phyloP scores from a whole-genome alignment of 2,329 filamentous ascomycete genomes.

The Alternaria viburni region DNA sequence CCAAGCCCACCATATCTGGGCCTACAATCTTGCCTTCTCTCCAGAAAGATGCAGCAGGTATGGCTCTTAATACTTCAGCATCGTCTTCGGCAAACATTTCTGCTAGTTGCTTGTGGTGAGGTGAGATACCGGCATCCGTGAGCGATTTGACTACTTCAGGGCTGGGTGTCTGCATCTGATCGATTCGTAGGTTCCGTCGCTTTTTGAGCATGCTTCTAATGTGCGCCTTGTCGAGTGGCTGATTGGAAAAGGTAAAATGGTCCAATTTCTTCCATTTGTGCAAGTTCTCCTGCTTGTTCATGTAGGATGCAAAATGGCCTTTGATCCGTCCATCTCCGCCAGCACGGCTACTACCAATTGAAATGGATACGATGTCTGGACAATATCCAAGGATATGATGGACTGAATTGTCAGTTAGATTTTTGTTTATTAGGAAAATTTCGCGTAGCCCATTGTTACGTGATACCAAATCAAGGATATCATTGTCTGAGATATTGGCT shows the following conservation, averaged over 20 bases:
- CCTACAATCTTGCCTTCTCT: not conserved
- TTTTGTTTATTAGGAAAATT: fast-evolving
- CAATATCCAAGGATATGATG: not conserved
- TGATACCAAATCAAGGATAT: not conserved
- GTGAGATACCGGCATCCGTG: not conserved
- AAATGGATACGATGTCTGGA: not conserved
- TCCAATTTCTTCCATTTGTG: not conserved
- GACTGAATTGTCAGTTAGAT: not conserved
- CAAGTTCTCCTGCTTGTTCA: not conserved
- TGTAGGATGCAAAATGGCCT: not conserved
- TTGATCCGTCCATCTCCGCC: not conserved
- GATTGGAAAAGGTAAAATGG: too few species aligned
- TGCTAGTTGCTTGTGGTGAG: not conserved
- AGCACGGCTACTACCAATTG: not conserved
- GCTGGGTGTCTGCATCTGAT: not conserved
- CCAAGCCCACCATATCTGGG: not conserved
- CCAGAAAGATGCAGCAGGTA: not conserved
- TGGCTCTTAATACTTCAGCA: too few species aligned
- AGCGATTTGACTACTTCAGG: not conserved
- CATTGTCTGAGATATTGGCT: not conserved
- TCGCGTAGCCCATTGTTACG: not conserved
- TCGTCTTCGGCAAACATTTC: too few species aligned
- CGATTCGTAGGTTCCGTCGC: not conserved
- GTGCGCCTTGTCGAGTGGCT: not conserved
- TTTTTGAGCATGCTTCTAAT: not conserved